Percentiles rank a stretch among this genome's conserved stretches.
Evolutionary conservation across 441 rosid species (phyloP).

Genomic region (Macaranga tanarius): DNA sequence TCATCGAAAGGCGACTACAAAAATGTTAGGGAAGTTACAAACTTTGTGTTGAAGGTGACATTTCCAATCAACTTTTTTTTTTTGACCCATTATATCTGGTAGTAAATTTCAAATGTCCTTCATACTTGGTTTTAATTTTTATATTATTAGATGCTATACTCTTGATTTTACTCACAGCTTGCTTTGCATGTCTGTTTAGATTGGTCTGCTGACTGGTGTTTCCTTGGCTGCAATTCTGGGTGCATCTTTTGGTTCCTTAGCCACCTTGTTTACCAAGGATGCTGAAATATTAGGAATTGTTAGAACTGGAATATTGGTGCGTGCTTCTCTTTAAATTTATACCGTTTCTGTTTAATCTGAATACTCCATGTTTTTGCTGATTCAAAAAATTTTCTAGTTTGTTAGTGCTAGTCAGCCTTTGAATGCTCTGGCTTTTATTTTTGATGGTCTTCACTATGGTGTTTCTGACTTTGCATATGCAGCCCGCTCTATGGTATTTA

Average conservation of each 20-base stretch:
- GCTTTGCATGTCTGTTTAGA: conserved; percentile 42
- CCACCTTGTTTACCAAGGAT: conserved; percentile 80
- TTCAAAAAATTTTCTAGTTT: conserved; percentile 46
- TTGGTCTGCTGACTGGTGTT: conserved; percentile 72
- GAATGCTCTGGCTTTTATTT: conserved; percentile 85
- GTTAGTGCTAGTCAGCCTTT: conserved; percentile 92
- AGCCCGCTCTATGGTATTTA: conserved; percentile 77
- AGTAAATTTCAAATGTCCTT: neutral
- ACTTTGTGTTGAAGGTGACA: conserved; percentile 70
- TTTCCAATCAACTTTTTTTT: conserved; percentile 13
- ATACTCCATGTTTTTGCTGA: neutral
- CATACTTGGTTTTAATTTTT: neutral
- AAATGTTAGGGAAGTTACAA: conserved; percentile 64
- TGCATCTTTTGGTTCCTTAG: conserved; percentile 65
- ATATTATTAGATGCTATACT: neutral
- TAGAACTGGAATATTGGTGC: conserved; percentile 77
- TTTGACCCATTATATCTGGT: neutral
- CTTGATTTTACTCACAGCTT: conserved; percentile 15
- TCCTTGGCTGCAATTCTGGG: conserved; percentile 68
- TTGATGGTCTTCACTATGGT: conserved; percentile 95
- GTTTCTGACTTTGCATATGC: conserved; percentile 94
- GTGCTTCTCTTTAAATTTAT: conserved; percentile 23
- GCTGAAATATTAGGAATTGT: conserved; percentile 68
- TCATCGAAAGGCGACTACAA: conserved; percentile 66
- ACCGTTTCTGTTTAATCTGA: neutral